Evolutionary conservation across 192 early-diverging fungal species (phyloP).

Genomic region (Haplosporangium gracile): DNA sequence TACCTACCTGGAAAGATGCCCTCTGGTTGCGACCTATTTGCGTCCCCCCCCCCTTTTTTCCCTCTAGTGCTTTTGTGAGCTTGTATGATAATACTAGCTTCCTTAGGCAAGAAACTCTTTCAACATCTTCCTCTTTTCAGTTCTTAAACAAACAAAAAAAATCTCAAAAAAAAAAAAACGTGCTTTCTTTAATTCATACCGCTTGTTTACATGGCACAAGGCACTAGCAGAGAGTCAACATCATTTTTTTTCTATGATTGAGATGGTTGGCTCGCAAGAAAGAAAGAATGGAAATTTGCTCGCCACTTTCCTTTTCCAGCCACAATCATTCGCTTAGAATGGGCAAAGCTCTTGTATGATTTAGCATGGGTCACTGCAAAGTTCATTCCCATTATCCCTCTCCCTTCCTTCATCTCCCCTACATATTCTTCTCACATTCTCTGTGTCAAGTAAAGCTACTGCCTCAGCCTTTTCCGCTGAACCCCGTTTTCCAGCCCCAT

Average conservation of each 20-base stretch:
- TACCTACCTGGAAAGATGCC: too few relatives aligned
- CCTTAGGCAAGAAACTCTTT: not conserved
- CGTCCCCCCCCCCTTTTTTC: too few relatives aligned
- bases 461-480: not conserved
- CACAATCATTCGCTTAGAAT: not conserved
- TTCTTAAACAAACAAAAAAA: not conserved
- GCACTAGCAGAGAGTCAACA: not conserved
- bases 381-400: not conserved
- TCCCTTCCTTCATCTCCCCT: not conserved
- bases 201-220: too few relatives aligned
- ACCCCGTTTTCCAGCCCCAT: not conserved
- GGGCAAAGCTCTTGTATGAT: not conserved
- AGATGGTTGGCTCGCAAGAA: not conserved
- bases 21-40: too few relatives aligned
- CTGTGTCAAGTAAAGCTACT: not conserved
- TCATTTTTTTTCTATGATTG: not conserved
- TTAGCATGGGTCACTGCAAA: not conserved
- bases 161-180: not conserved
- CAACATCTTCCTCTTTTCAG: not conserved
- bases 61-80: too few relatives aligned
- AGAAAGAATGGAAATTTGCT: not conserved
- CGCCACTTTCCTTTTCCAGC: not conserved
- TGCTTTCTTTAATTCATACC: too few relatives aligned
- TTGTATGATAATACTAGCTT: too few relatives aligned
- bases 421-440: not conserved